Percentiles rank a stretch among this genome's conserved stretches.
Conservation (phyloP, 257 asterid genomes). For the Solanum tarapatanum region DNA sequence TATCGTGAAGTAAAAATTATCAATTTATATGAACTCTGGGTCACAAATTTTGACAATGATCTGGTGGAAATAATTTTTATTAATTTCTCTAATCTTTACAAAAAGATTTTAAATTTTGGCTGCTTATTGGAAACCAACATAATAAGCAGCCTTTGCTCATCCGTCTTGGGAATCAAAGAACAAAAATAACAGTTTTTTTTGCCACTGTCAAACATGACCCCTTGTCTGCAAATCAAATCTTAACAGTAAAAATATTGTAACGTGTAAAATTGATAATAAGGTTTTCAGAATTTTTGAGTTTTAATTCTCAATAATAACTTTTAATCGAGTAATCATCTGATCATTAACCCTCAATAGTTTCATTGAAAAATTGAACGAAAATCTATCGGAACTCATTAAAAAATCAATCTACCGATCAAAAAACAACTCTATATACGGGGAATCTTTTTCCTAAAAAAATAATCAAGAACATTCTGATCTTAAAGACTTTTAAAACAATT, state of each 20-base stretch:
- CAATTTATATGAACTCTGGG: not conserved
- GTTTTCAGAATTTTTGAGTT: not conserved
- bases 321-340: not conserved
- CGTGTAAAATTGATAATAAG: not conserved
- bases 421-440: not conserved
- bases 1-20: not conserved
- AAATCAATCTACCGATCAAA: not conserved
- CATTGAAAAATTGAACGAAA: not conserved
- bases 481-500: not conserved
- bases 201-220: slow-evolving; percentile 8
- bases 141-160: not conserved
- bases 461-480: not conserved
- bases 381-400: not conserved
- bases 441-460: no score
- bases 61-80: not conserved
- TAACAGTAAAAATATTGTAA: slow-evolving; percentile 13
- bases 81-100: not conserved
- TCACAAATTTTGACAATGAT: not conserved
- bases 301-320: not conserved
- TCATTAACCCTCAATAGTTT: not conserved
- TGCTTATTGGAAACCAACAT: not conserved
- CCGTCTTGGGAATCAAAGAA: not conserved
- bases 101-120: not conserved
- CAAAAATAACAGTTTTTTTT: not conserved
- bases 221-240: slow-evolving; percentile 21